Evolutionary conservation across 2,329 filamentous ascomycete species (phyloP).

Genomic region (Cladosporium sp.): DNA sequence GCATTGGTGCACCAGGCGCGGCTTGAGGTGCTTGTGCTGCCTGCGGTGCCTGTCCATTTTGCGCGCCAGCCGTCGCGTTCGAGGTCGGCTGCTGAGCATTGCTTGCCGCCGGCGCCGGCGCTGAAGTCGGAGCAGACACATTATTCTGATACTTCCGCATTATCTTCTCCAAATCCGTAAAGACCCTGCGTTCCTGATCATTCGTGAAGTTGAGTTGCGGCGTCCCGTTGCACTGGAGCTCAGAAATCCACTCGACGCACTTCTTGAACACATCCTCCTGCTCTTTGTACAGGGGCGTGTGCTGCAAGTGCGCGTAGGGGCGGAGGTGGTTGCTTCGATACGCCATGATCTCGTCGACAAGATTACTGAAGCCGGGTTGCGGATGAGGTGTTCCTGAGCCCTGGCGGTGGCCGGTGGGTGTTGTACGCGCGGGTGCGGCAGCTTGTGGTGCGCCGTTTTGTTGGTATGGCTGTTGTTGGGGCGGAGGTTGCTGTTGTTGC

Average conservation of each 20-base stretch:
- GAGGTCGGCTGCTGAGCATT: not conserved
- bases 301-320: constrained; percentile 7
- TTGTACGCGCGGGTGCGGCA: constrained; percentile 1
- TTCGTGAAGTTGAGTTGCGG: constrained; percentile 5
- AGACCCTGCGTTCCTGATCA: constrained; percentile 15
- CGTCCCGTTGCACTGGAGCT: constrained; percentile 12
- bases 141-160: constrained; percentile 14
- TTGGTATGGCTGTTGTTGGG: constrained; percentile 10
- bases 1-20: not conserved
- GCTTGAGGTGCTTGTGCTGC: not conserved
- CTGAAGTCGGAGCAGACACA: not conserved
- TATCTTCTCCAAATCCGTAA: constrained; percentile 13
- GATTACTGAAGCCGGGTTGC: constrained; percentile 19
- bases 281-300: constrained; percentile 12
- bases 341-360: constrained; percentile 24
- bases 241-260: constrained; percentile 15
- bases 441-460: constrained; percentile 1
- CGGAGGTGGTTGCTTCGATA: constrained; percentile 20
- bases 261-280: constrained; percentile 19
- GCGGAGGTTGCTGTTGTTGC: constrained; percentile 13
- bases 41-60: not conserved
- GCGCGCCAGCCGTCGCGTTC: not conserved
- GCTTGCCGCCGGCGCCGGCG: not conserved
- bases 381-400: constrained; percentile 13
- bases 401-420: constrained; percentile 1